Percentiles rank a stretch among this genome's conserved stretches.
These are phyloP conservation scores for Euptelea pleiosperma DNA, from an alignment of 164 flowering plant genomes.

Conservation along the genomic window DNA sequence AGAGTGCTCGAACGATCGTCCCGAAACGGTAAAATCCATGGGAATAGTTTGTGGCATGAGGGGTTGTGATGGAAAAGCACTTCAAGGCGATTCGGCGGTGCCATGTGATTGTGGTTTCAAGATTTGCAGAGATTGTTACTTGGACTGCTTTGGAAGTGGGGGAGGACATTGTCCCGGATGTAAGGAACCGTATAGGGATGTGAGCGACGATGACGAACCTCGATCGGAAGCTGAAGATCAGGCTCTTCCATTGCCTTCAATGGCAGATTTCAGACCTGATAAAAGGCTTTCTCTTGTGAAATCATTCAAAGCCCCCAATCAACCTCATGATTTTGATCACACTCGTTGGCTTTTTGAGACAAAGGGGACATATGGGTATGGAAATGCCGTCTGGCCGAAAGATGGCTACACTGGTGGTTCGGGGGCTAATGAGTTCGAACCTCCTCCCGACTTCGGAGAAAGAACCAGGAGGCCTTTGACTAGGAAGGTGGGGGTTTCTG, in stretches of 20 bases:
- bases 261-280: slow-evolving; percentile 46
- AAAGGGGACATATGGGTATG: slow-evolving; percentile 91
- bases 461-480: slow-evolving; percentile 65
- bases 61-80: slow-evolving; percentile 70
- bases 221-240: slow-evolving; percentile 58
- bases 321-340: slow-evolving; percentile 71
- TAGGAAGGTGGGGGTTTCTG: slow-evolving; percentile 65
- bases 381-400: slow-evolving; percentile 89
- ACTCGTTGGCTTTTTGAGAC: slow-evolving; percentile 81
- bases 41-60: slow-evolving; percentile 54
- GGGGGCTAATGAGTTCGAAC: slow-evolving; percentile 45
- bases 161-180: slow-evolving; percentile 78
- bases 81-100: slow-evolving; percentile 21
- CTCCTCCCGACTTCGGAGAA: slow-evolving; percentile 71
- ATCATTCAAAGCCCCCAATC: slow-evolving; percentile 61
- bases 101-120: slow-evolving; percentile 75
- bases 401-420: slow-evolving; percentile 60
- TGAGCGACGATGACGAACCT: slow-evolving; percentile 22
- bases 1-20: slow-evolving; percentile 34
- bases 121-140: slow-evolving; percentile 68
- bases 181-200: slow-evolving; percentile 57
- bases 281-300: slow-evolving; percentile 60
- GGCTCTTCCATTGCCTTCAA: slow-evolving; percentile 61
- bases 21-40: slow-evolving; percentile 11
- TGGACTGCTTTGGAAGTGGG: slow-evolving; percentile 47